Evolutionary conservation across 208 protist genomes (phyloP).

Genomic region (Acanthamoeba royreba): DNA sequence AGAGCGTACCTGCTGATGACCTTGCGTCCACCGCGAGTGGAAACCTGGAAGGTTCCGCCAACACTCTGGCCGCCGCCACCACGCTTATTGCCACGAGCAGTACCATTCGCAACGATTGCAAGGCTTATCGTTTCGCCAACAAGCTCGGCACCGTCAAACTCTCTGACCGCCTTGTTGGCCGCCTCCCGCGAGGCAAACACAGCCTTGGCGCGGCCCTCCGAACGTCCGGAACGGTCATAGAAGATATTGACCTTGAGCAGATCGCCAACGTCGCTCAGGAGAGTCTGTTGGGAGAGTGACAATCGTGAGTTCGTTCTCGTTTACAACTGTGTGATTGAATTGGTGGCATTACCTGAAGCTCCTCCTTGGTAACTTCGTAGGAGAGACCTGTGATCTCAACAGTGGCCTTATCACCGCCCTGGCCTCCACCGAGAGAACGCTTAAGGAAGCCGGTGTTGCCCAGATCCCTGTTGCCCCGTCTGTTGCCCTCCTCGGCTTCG

Average conservation of each 20-base stretch:
- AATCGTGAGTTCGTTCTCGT: background rate
- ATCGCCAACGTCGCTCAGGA: background rate
- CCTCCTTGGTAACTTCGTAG: background rate
- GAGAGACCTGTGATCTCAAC: background rate
- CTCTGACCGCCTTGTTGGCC: background rate
- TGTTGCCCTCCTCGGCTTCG: background rate
- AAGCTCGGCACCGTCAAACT: background rate
- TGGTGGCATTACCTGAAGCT: background rate
- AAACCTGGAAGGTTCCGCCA: background rate
- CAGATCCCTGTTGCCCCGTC: background rate
- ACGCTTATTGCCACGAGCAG: background rate
- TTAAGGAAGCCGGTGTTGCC: constrained; percentile 5
- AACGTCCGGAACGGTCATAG: background rate
- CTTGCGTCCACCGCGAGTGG: background rate
- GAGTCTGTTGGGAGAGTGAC: background rate
- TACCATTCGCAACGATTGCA: background rate
- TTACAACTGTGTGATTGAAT: background rate
- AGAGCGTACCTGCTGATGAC: constrained; percentile 5
- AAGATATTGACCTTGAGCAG: background rate
- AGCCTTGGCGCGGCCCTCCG: background rate
- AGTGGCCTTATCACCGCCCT: background rate
- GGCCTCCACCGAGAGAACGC: background rate
- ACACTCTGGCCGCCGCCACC: background rate
- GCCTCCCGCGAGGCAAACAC: constrained; percentile 13
- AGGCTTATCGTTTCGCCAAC: background rate